phyloP scores from a whole-genome alignment of 768 basidiomycete species.

The Tulasnella sp. region DNA sequence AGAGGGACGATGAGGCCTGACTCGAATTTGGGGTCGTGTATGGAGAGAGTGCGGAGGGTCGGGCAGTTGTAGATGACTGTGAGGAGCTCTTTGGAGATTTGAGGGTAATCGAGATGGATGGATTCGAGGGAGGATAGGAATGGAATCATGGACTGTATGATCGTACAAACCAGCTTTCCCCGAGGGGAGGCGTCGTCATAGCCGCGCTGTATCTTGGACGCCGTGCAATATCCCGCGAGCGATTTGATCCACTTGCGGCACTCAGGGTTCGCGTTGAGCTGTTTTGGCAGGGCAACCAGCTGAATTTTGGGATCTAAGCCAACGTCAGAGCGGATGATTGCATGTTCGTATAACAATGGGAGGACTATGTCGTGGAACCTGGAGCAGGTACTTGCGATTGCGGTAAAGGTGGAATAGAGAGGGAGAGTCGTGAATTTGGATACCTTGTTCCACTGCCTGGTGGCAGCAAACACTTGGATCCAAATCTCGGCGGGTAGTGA shows the following conservation, averaged over 20 bases:
- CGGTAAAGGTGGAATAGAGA: not conserved
- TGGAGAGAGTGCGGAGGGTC: not conserved
- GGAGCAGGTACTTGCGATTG: not conserved
- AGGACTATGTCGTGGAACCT: not conserved
- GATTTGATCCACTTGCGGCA: not conserved
- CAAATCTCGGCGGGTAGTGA: not conserved
- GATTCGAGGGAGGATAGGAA: not conserved
- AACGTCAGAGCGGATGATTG: not conserved
- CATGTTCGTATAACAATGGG: not conserved
- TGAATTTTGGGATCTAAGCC: not conserved
- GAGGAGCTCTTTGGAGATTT: not conserved
- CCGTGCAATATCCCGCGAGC: not conserved
- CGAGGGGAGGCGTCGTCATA: not conserved
- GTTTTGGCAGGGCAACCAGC: not conserved
- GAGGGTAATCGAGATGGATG: not conserved
- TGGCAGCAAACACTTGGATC: not conserved
- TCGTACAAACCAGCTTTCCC: not conserved
- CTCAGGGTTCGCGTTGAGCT: not conserved
- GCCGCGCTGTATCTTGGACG: not conserved
- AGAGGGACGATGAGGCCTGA: not conserved
- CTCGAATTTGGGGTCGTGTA: not conserved
- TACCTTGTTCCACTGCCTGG: not conserved
- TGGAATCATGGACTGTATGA: not conserved
- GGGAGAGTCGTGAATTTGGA: not conserved
- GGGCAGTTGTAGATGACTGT: not conserved